These are phyloP conservation scores for Rugonectria rugulosa DNA, from an alignment of 2,329 filamentous ascomycete species.

Conservation along the genomic window DNA sequence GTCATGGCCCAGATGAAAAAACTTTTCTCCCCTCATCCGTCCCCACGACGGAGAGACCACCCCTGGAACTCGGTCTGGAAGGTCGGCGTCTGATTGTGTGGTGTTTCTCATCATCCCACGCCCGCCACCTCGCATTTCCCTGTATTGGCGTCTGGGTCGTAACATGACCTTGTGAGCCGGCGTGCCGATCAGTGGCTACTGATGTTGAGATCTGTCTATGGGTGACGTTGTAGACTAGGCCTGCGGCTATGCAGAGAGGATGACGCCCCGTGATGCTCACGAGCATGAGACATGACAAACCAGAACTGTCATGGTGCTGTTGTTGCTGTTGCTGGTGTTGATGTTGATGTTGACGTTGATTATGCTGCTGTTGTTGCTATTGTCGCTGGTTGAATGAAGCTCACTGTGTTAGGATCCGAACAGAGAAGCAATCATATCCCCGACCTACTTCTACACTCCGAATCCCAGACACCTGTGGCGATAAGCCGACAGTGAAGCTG, in stretches of 20 bases:
- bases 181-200: conserved; percentile 13
- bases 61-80: conserved; percentile 20
- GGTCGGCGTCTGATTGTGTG: not conserved
- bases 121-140: not conserved
- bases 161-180: conserved; percentile 4
- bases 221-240: conserved; percentile 19
- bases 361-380: conserved; percentile 1
- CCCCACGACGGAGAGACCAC: conserved; percentile 24
- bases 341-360: conserved; percentile 10
- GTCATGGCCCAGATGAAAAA: conserved; percentile 21
- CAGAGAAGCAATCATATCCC: conserved; percentile 4
- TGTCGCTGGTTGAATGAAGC: conserved; percentile 11
- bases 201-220: conserved; percentile 6
- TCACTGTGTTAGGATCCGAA: conserved; percentile 1
- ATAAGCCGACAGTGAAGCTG: conserved; percentile 3
- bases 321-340: conserved; percentile 13
- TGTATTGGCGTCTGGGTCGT: not conserved
- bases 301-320: conserved; percentile 23
- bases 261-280: conserved; percentile 8
- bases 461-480: not conserved
- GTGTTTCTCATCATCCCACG: conserved; percentile 23
- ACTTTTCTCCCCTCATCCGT: conserved; percentile 3
- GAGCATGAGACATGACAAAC: conserved; percentile 15
- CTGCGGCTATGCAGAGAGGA: not conserved
- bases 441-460: not conserved